Conservation (phyloP, 1,284 basidiomycete genomes). For the Sporisorium iseilematis-ciliati region DNA sequence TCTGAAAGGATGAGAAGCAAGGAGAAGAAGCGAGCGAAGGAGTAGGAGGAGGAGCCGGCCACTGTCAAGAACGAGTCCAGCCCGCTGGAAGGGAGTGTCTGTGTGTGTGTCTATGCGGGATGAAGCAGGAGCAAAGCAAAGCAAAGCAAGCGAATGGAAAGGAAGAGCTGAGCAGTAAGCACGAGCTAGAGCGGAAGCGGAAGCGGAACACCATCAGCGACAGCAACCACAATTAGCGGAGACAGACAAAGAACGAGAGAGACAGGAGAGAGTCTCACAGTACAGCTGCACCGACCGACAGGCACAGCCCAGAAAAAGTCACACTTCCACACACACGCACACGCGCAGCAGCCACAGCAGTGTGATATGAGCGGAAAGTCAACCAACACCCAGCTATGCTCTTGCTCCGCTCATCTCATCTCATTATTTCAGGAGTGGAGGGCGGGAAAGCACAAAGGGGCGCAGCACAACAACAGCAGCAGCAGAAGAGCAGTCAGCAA, state of each 20-base stretch:
- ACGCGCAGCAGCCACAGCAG: too few relatives aligned
- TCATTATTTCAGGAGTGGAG: neutral
- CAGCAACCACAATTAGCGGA: too few relatives aligned
- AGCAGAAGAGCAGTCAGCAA: too few relatives aligned
- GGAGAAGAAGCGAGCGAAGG: conserved; percentile 10
- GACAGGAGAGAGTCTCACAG: too few relatives aligned
- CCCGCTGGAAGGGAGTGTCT: neutral
- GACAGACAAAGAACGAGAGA: too few relatives aligned
- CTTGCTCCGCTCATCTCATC: too few relatives aligned
- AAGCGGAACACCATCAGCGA: neutral
- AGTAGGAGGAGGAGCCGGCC: neutral
- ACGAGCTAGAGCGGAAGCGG: neutral
- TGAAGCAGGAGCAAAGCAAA: neutral
- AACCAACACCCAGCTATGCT: conserved; percentile 1
- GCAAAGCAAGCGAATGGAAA: conserved; percentile 6
- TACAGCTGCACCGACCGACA: too few relatives aligned
- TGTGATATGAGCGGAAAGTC: neutral
- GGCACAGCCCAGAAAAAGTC: neutral
- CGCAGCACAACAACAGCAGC: too few relatives aligned
- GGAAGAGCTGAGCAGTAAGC: neutral
- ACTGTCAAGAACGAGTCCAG: neutral
- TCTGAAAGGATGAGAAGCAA: neutral
- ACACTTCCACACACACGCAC: neutral
- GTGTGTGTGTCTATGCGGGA: too few relatives aligned
- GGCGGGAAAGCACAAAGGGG: too few relatives aligned